phyloP scores from a whole-genome alignment of 2,329 filamentous ascomycete species.

The Fragosphaeria purpurea region DNA sequence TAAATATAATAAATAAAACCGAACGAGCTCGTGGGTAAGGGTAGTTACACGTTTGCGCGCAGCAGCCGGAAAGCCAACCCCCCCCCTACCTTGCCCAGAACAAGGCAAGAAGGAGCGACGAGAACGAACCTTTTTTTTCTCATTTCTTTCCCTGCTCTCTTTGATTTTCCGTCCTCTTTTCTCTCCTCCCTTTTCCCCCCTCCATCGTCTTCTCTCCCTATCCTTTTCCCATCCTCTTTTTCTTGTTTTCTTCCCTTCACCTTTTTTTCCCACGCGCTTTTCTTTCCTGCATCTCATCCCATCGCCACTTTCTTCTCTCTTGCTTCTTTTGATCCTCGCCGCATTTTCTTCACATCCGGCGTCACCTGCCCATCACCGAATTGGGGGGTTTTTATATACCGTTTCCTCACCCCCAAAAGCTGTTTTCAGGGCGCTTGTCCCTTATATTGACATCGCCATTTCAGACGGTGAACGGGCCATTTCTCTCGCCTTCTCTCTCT shows the following conservation, averaged over 20 bases:
- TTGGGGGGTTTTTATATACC: too few relatives aligned
- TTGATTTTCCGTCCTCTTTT: neutral
- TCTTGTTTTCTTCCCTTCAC: neutral
- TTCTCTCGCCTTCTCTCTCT: neutral
- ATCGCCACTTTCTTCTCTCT: neutral
- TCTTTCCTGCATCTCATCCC: neutral
- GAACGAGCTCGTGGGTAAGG: constrained; percentile 15
- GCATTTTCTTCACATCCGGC: too few relatives aligned
- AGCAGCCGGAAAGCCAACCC: constrained; percentile 12
- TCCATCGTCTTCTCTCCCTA: neutral
- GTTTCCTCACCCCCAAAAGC: neutral
- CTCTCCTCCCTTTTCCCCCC: neutral
- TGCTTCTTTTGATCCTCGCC: neutral
- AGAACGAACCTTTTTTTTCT: constrained; percentile 9
- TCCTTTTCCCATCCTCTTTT: constrained; percentile 1
- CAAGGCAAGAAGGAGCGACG: constrained; percentile 10
- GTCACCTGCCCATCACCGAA: too few relatives aligned
- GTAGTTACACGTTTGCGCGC: constrained; percentile 10
- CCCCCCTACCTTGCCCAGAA: constrained; percentile 5
- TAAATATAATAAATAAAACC: constrained; percentile 1
- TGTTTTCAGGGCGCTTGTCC: too few relatives aligned
- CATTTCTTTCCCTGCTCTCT: neutral
- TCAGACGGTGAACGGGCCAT: too few relatives aligned
- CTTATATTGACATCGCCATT: too few relatives aligned
- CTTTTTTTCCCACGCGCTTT: neutral